A percentile compares a stretch with the other conserved stretches of the same genome.
Conservation (phyloP, 768 basidiomycete genomes). For the Boletus barrowsii region DNA sequence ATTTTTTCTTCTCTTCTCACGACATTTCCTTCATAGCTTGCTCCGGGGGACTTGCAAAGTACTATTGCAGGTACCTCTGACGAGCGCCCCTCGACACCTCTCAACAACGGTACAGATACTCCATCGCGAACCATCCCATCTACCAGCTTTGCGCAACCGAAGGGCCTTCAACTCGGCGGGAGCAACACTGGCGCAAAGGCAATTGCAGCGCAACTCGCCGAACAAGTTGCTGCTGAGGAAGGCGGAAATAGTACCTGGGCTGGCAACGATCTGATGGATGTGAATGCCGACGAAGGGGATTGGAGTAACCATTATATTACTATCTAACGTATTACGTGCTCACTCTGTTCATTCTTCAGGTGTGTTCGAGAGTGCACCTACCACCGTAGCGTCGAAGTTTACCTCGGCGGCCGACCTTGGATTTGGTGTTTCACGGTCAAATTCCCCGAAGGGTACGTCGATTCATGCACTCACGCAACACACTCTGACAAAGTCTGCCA, state of each 20-base stretch:
- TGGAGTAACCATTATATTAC: conserved; percentile 64
- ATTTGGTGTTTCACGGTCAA: conserved; percentile 18
- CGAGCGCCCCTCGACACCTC: conserved; percentile 43
- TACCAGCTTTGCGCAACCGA: conserved; percentile 38
- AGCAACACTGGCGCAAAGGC: conserved; percentile 42
- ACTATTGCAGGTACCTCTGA: conserved; percentile 47
- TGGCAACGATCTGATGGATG: conserved; percentile 81
- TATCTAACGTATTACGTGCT: neutral
- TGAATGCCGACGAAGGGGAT: conserved; percentile 89
- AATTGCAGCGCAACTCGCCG: conserved; percentile 54
- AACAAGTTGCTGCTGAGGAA: conserved; percentile 46
- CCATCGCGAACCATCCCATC: conserved; percentile 5
- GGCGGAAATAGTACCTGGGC: conserved; percentile 62
- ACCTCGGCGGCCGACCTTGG: conserved; percentile 24
- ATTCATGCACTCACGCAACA: neutral
- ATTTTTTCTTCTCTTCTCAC: neutral
- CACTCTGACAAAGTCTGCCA: neutral
- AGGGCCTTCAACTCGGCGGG: conserved; percentile 69
- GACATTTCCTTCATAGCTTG: conserved; percentile 45
- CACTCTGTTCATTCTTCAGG: conserved; percentile 37
- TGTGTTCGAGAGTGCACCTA: conserved; percentile 66
- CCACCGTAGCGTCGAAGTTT: conserved; percentile 26
- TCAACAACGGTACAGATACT: neutral
- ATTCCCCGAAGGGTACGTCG: conserved; percentile 12
- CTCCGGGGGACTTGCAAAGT: conserved; percentile 68